Evolutionary conservation across 148 eudicot genomes (phyloP), one percentile per base, ranked within the genome.

Genomic region (Rhododendron ferrugineum): DNA sequence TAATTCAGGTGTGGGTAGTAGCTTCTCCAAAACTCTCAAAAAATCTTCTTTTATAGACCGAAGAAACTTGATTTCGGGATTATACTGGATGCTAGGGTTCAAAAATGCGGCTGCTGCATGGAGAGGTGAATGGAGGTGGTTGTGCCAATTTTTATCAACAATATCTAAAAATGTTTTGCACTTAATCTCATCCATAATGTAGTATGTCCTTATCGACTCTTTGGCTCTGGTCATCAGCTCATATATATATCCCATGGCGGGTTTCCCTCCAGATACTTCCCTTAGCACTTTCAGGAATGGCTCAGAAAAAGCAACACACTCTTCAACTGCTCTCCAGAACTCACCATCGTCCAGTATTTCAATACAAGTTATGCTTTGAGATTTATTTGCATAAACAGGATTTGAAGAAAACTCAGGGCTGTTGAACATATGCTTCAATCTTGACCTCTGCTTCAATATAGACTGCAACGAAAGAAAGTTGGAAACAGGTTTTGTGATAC

Each of bases 41-140:
- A 95, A 95, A 26, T 94, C 99, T 90, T 94, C 97, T 88, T 96
- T 96, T 62, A 96, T 90, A 40, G 93, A 90, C 34, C 91, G 90
- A 78, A 96, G 86, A 89, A 95, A 96, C 86, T 96, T 96, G 74
- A 91, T 89, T 84, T 96, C 99, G 26, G 97, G 96, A 88, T 95
- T 95, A 86, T 95, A 96, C 89, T 95, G 99, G 76, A 96, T 93
- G 86, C 93, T 89, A 5, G 99, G 99, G 88, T 96, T 96, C 92
- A 96, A 89, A 89, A 94, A 96, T 11, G 98, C 99, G 0, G 98
- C 99, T 54, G 99, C 99, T 32, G 99, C 89, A 85, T 96, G 99
- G 62, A 95, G 87, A 82, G 95, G 93, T n/a, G 99, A 94, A 87
- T 94, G 98, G 50, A 96, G 97, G 62, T 91, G 92, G 85, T 92